Percentiles rank a stretch among this genome's conserved stretches.
phyloP scores from a whole-genome alignment of 1,139 yeast genomes.

The Torulaspora pretoriensis region DNA sequence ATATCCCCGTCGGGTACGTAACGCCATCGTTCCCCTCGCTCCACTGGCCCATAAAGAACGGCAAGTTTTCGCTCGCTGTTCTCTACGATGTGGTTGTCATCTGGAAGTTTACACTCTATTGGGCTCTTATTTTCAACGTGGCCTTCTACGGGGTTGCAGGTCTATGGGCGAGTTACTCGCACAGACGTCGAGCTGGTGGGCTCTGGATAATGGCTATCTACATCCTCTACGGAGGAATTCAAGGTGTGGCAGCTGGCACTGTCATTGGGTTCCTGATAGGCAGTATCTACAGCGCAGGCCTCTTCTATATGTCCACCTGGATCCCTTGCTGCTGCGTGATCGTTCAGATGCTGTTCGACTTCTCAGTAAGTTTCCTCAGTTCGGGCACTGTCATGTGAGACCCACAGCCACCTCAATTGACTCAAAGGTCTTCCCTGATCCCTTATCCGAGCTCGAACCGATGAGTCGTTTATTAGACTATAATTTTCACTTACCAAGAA shows the following conservation, averaged over 20 bases:
- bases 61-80: constrained; percentile 48
- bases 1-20: constrained; percentile 74
- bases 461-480: not conserved
- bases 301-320: constrained; percentile 89
- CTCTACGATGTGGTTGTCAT: constrained; percentile 69
- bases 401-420: not conserved
- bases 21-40: constrained; percentile 80
- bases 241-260: constrained; percentile 69
- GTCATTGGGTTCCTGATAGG: constrained; percentile 64
- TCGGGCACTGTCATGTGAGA: constrained; percentile 42
- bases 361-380: constrained; percentile 60
- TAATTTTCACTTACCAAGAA: not conserved
- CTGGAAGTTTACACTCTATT: constrained; percentile 78
- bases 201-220: constrained; percentile 47
- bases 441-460: not conserved
- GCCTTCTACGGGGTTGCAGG: constrained; percentile 67
- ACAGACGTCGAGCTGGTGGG: constrained; percentile 41
- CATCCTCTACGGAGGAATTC: constrained; percentile 51
- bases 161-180: constrained; percentile 52
- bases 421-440: not conserved
- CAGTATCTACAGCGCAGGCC: constrained; percentile 72
- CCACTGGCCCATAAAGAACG: constrained; percentile 57
- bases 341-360: constrained; percentile 60
- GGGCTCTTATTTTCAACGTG: constrained; percentile 70
- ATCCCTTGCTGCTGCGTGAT: constrained; percentile 80